phyloP scores from a whole-genome alignment of 176 grass and related monocot species.

The Phragmites australis region DNA sequence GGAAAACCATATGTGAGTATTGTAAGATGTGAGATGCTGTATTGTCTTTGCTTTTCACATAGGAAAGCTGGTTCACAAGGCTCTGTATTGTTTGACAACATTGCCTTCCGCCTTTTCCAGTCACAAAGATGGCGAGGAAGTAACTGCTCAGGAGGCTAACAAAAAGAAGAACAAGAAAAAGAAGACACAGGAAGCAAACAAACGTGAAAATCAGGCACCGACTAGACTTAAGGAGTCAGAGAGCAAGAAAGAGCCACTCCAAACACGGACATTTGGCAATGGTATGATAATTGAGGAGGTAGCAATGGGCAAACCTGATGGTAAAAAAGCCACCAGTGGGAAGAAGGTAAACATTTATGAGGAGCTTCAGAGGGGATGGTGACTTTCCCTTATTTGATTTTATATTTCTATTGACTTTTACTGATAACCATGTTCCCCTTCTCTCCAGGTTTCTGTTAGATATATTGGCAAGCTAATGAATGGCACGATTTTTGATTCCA shows the following conservation, averaged over 20 bases:
- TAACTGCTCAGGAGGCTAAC: constrained; percentile 28
- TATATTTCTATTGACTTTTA: background rate
- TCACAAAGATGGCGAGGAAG: constrained; percentile 13
- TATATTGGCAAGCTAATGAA: constrained; percentile 91
- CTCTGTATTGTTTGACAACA: background rate
- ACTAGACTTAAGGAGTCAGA: constrained; percentile 34
- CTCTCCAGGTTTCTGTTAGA: constrained; percentile 67
- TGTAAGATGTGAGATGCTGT: background rate
- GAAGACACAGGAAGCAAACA: constrained; percentile 51
- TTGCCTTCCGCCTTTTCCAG: constrained; percentile 6
- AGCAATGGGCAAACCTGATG: constrained; percentile 75
- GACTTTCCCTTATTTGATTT: background rate
- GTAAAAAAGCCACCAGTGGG: constrained; percentile 69
- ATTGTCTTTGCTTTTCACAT: background rate
- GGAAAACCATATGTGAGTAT: constrained; percentile 40
- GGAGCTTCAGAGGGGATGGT: background rate
- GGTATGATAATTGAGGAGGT: constrained; percentile 75
- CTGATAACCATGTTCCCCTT: background rate
- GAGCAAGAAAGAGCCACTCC: constrained; percentile 43
- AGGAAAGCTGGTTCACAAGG: background rate
- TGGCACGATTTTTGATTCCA: constrained; percentile 91
- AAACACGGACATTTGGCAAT: constrained; percentile 73
- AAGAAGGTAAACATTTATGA: constrained; percentile 56
- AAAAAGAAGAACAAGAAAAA: constrained; percentile 56
- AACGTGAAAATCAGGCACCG: constrained; percentile 33